Evolutionary conservation across 2,329 filamentous ascomycete species (phyloP), one percentile per base, ranked within the genome.

Genomic region (Colletotrichum paranaense): DNA sequence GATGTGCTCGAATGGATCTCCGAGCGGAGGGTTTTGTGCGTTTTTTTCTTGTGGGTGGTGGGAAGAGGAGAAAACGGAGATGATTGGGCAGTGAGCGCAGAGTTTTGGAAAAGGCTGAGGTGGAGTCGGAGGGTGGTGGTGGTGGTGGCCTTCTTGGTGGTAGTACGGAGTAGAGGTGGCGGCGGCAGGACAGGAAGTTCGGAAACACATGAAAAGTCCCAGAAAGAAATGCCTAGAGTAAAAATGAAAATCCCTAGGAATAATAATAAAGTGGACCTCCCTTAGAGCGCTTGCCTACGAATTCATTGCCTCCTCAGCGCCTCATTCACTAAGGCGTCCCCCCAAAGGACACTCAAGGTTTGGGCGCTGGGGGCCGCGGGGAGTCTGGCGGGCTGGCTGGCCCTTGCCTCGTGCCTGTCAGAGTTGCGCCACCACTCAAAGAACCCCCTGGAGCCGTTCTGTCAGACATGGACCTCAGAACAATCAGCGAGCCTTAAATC

Each of bases 1-100:
- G 28, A 65, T 65, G 60, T 65, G 62, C 52, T 65, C 30, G 62
- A 65, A 56, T 56, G 62, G 52, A 65, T 65, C 62, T 65, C 62
- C 62, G 62, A 56, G 62, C 62, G 62, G 62, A 65, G 62, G 52
- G 30, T 38, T 65, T 63, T 65, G 52, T 56, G 62, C 62, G 62
- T 65, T 55, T 53, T 62, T 35, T 64, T 35, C 49, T 55, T 65
- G 62, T 65, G 62, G 30, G 62, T 65, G 30, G 62, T 65, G 49
- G 49, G 30, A 65, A 56, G 62, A 65, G 62, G 32, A 56, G 46
- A 42, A 24, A 28, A 38, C n/a, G 30, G 30, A 56, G 49, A 22
- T 38, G 62, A 65, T 30, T 56, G 49, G 49, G 49, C 49, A 26
- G 30, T 64, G 52, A 32, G 49, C 24, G 62, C 49, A 65, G 62